A percentile compares a stretch with the other conserved stretches of the same genome.
Evolutionary conservation across 2,329 filamentous ascomycete species (phyloP).

Genomic region (Hypomyces perniciosus): DNA sequence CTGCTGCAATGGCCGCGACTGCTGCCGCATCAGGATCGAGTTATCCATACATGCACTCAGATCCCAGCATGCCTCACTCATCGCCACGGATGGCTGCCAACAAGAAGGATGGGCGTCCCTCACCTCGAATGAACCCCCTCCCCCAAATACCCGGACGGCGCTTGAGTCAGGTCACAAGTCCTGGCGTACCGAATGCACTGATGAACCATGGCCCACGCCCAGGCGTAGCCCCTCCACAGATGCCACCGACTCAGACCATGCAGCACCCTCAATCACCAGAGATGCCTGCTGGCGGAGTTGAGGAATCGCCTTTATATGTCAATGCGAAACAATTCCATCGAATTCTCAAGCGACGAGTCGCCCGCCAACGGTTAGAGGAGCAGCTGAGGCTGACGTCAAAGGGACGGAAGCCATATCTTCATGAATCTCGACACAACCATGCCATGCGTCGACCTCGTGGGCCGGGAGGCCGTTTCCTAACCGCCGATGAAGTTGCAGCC

Average conservation of each 20-base stretch:
- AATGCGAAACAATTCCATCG: constrained; percentile 99
- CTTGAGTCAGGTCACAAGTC: constrained; percentile 73
- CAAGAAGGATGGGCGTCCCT: constrained; percentile 67
- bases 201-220: constrained; percentile 60
- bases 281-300: constrained; percentile 62
- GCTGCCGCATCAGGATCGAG: constrained; percentile 82
- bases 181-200: constrained; percentile 66
- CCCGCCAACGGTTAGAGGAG: constrained; percentile 89
- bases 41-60: constrained; percentile 67
- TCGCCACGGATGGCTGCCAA: constrained; percentile 78
- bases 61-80: constrained; percentile 60
- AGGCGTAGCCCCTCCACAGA: constrained; percentile 51
- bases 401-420: constrained; percentile 91
- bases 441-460: constrained; percentile 93
- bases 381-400: constrained; percentile 87
- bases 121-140: constrained; percentile 65
- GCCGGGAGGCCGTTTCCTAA: constrained; percentile 90
- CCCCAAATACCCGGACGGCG: constrained; percentile 57
- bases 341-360: constrained; percentile 89
- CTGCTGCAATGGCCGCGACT: constrained; percentile 86
- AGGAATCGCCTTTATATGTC: constrained; percentile 93
- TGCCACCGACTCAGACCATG: constrained; percentile 58
- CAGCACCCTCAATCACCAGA: constrained; percentile 73
- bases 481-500: constrained; percentile 87
- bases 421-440: constrained; percentile 96